Conservation (phyloP, 768 basidiomycete genomes). For the Lactifluus pinguis region DNA sequence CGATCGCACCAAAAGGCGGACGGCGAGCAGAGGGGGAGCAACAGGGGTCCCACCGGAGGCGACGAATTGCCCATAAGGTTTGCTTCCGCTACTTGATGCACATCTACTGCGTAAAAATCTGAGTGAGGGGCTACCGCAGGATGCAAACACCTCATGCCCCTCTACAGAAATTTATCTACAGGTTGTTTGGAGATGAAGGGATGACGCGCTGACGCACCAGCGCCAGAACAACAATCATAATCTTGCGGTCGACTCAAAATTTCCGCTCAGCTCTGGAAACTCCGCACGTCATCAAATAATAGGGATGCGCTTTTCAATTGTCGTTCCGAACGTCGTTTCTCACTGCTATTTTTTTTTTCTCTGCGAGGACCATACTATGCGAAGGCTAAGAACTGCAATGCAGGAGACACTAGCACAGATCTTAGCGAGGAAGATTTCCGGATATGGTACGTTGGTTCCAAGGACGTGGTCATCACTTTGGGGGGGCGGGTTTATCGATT, state of each 20-base stretch:
- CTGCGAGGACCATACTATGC: background rate
- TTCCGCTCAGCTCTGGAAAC: background rate
- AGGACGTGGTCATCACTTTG: background rate
- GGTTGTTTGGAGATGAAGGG: background rate
- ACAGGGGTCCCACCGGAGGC: conserved; percentile 16
- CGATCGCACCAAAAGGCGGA: conserved; percentile 1
- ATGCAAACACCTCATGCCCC: background rate
- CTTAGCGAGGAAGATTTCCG: conserved; percentile 11
- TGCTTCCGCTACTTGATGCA: conserved; percentile 26
- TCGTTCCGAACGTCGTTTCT: background rate
- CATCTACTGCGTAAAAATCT: conserved; percentile 20
- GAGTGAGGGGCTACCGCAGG: conserved; percentile 20
- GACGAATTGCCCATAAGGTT: conserved; percentile 24
- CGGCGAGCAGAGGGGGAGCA: conserved; percentile 9
- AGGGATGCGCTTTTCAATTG: background rate
- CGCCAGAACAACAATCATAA: background rate
- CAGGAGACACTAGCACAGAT: background rate
- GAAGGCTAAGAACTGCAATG: background rate
- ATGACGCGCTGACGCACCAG: background rate
- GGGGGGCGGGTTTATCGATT: too few relatives aligned
- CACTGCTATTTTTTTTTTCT: background rate
- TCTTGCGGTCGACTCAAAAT: background rate
- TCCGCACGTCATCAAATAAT: background rate
- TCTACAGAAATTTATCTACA: background rate
- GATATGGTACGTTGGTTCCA: conserved; percentile 9